Evolutionary conservation across 768 basidiomycete genomes (phyloP).

Genomic region (Collybia nuda): DNA sequence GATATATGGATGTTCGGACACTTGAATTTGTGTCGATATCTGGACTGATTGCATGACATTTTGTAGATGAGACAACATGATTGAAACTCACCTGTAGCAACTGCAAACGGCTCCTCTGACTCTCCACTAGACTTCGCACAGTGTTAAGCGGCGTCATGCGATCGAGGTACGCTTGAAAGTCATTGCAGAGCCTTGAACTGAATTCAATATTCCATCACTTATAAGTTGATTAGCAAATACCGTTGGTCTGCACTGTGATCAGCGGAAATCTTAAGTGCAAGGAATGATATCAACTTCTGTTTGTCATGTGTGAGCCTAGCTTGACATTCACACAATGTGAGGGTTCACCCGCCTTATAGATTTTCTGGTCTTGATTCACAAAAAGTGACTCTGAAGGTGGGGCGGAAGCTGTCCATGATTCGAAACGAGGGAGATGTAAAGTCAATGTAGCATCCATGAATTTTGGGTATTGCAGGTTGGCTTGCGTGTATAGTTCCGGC

Average conservation of each 20-base stretch:
- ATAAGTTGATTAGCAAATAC: neutral
- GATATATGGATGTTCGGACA: conserved; percentile 12
- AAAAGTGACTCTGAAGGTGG: conserved; percentile 10
- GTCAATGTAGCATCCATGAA: conserved; percentile 15
- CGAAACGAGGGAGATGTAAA: conserved; percentile 13
- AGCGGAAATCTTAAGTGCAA: conserved; percentile 13
- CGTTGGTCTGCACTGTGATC: conserved; percentile 10
- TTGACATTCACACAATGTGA: neutral
- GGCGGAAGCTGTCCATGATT: conserved; percentile 10
- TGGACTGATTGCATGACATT: neutral
- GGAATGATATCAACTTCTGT: conserved; percentile 12
- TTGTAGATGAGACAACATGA: neutral
- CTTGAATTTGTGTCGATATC: conserved; percentile 12
- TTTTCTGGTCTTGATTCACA: conserved; percentile 10
- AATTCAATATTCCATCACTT: neutral
- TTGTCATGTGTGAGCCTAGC: neutral
- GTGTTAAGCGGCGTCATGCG: conserved; percentile 9
- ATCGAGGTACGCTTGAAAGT: conserved; percentile 13
- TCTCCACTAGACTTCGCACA: conserved; percentile 13
- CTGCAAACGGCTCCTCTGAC: conserved; percentile 13
- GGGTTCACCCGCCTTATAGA: conserved; percentile 5
- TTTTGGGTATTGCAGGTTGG: conserved; percentile 9
- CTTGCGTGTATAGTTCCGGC: conserved; percentile 13
- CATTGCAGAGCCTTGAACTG: conserved; percentile 8
- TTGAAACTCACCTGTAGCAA: conserved; percentile 9